Evolutionary conservation across 139 green algal species (phyloP).

Genomic region (Auxenochlorella pyrenoidosa): DNA sequence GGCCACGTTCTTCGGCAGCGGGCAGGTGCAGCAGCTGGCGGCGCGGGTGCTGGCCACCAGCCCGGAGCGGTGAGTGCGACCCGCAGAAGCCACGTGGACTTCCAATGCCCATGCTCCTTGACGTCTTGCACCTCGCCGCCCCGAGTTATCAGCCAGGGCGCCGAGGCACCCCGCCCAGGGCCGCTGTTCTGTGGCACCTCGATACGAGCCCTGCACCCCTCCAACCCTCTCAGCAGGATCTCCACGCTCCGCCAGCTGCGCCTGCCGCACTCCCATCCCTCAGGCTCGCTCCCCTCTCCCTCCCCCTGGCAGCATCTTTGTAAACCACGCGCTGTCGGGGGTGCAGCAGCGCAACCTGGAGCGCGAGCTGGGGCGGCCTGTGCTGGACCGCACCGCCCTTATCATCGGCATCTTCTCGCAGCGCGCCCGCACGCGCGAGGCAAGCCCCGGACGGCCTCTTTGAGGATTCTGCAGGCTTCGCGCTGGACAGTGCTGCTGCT

Average conservation of each 20-base stretch:
- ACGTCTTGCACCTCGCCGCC: too few species aligned
- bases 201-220: too few species aligned
- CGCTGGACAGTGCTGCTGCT: too few species aligned
- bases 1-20: constrained; percentile 30
- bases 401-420: constrained; percentile 81
- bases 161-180: too few species aligned
- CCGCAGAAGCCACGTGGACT: not conserved
- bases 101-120: not conserved
- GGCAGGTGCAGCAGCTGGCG: constrained; percentile 1
- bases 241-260: too few species aligned
- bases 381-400: constrained; percentile 74
- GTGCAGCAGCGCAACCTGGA: constrained; percentile 77
- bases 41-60: not conserved
- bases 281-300: not conserved
- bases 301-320: constrained; percentile 46
- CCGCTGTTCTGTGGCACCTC: too few species aligned
- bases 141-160: too few species aligned
- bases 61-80: not conserved
- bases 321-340: constrained; percentile 63
- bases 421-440: constrained; percentile 64
- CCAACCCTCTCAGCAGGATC: too few species aligned
- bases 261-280: not conserved
- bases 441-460: too few species aligned
- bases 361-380: constrained; percentile 39
- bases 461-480: not conserved